Conservation (phyloP, 345 rosid species). For the Lumnitzera littorea region DNA sequence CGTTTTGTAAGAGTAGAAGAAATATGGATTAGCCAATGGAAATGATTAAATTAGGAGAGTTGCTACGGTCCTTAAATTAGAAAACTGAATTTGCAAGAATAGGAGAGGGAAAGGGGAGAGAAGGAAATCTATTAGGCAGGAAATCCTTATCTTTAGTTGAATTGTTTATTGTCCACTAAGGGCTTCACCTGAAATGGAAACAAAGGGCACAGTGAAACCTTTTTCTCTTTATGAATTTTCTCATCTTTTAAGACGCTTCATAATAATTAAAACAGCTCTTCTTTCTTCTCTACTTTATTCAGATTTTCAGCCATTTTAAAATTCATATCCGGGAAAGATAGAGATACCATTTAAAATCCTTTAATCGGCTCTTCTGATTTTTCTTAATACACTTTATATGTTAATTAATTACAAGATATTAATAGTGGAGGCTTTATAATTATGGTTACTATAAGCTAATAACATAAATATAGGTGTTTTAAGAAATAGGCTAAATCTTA, state of each 20-base stretch:
- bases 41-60: no score
- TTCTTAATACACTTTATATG: background rate
- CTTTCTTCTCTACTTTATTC: no score
- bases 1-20: no score
- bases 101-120: constrained; percentile 4
- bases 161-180: background rate
- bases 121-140: background rate
- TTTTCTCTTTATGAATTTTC: constrained; percentile 5
- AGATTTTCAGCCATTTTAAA: no score
- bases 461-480: no score
- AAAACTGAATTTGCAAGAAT: background rate
- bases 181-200: constrained; percentile 5
- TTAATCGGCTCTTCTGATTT: background rate
- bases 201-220: background rate
- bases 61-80: constrained; percentile 6
- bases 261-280: background rate
- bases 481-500: no score
- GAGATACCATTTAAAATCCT: background rate
- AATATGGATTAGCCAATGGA: no score
- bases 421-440: no score
- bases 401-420: no score
- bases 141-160: no score
- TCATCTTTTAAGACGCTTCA: constrained; percentile 21
- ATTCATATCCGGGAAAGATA: no score
- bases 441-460: no score